Conservation (phyloP, 768 basidiomycete genomes). For the Asterophora lycoperdoides region DNA sequence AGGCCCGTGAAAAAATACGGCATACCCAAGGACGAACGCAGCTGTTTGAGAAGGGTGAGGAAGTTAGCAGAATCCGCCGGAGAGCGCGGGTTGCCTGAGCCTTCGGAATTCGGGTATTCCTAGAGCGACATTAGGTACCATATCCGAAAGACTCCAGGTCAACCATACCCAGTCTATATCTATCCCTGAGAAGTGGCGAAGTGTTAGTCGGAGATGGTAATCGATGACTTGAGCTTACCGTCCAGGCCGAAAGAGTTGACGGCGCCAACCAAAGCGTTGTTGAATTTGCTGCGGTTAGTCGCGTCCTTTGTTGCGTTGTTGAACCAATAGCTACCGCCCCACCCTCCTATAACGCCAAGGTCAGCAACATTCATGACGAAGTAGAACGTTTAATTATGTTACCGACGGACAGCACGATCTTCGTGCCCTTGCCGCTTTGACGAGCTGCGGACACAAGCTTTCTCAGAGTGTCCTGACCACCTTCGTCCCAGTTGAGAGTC, state of each 20-base stretch:
- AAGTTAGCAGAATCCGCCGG: conserved; percentile 59
- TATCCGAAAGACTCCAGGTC: neutral
- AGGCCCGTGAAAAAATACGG: neutral
- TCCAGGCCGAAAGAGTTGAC: conserved; percentile 62
- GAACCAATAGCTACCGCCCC: conserved; percentile 66
- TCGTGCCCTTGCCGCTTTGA: conserved; percentile 51
- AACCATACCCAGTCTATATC: conserved; percentile 53
- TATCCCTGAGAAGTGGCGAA: conserved; percentile 21
- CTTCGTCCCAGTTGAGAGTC: conserved; percentile 49
- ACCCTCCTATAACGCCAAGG: conserved; percentile 41
- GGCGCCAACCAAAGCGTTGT: conserved; percentile 46
- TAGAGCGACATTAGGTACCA: conserved; percentile 32
- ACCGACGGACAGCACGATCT: conserved; percentile 66
- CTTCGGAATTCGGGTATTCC: conserved; percentile 70
- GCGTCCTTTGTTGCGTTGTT: conserved; percentile 51
- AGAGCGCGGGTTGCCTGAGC: conserved; percentile 57
- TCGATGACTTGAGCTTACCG: conserved; percentile 36
- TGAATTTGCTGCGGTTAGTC: conserved; percentile 49
- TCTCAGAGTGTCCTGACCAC: conserved; percentile 47
- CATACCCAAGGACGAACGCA: conserved; percentile 52
- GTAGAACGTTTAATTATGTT: conserved; percentile 26
- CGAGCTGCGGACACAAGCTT: conserved; percentile 54
- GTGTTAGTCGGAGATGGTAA: neutral
- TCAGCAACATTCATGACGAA: neutral
- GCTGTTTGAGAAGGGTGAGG: conserved; percentile 52